Evolutionary conservation across 208 protist genomes (phyloP).

Genomic region (Trypanosoma melophagium): DNA sequence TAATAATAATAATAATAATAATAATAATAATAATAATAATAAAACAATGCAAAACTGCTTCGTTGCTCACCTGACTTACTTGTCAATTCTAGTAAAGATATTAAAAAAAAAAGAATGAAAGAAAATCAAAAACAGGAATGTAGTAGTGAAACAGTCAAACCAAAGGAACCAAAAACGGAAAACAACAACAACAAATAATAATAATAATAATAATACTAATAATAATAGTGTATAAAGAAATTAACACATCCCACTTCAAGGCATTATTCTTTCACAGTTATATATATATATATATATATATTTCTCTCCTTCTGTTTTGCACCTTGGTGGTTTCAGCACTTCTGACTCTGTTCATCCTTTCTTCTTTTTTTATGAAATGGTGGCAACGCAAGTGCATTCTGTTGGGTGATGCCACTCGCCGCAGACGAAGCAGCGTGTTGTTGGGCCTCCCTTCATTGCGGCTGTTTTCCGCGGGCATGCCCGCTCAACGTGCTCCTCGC

Average conservation of each 20-base stretch:
- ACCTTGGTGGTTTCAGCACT: too few relatives aligned
- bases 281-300: too few relatives aligned
- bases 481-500: slow-evolving; percentile 72
- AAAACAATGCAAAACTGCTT: background rate
- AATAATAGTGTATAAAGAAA: too few relatives aligned
- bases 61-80: background rate
- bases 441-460: slow-evolving; percentile 58
- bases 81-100: background rate
- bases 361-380: too few relatives aligned
- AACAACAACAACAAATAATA: too few relatives aligned
- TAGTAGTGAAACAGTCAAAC: slow-evolving; percentile 8
- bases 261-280: too few relatives aligned
- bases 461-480: slow-evolving; percentile 66
- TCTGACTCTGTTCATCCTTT: too few relatives aligned
- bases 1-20: too few relatives aligned
- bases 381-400: slow-evolving; percentile 57
- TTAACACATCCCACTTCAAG: too few relatives aligned
- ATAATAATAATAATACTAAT: too few relatives aligned
- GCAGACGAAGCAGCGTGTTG: slow-evolving; percentile 84
- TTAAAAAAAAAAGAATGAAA: slow-evolving; percentile 14
- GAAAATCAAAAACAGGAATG: slow-evolving; percentile 2
- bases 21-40: background rate
- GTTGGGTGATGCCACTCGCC: slow-evolving; percentile 86
- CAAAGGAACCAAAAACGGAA: too few relatives aligned
- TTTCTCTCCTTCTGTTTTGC: too few relatives aligned